Evolutionary conservation across 805 yeast genomes (phyloP).

Genomic region (Maudiozyma serrabonitensis): DNA sequence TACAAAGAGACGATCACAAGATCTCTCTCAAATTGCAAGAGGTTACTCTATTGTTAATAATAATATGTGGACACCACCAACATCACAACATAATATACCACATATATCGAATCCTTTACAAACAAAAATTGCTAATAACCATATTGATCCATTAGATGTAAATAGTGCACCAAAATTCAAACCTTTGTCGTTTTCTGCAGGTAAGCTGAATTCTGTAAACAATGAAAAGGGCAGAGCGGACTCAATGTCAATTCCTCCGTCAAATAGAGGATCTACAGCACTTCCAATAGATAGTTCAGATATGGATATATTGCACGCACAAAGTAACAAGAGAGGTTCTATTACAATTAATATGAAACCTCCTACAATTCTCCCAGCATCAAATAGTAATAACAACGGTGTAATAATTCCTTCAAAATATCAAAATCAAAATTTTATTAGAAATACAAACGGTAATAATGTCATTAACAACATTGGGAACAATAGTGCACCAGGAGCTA

Average conservation of each 20-base stretch:
- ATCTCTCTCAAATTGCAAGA: constrained; percentile 11
- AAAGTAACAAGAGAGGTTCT: constrained; percentile 1
- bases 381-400: not conserved
- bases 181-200: constrained; percentile 15
- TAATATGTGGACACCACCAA: constrained; percentile 17
- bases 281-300: constrained; percentile 19
- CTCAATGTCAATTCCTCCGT: constrained; percentile 3
- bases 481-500: not conserved
- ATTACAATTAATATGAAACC: constrained; percentile 16
- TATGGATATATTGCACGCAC: constrained; percentile 11
- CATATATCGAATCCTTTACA: constrained; percentile 6
- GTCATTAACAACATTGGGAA: not conserved
- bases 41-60: constrained; percentile 24
- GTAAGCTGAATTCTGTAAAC: constrained; percentile 3
- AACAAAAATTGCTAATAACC: constrained; percentile 27
- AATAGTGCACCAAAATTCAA: constrained; percentile 32
- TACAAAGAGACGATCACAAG: constrained; percentile 2
- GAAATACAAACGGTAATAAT: not conserved
- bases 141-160: constrained; percentile 43
- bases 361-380: constrained; percentile 14
- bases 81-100: constrained; percentile 9
- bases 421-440: not conserved
- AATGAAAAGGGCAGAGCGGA: constrained; percentile 7
- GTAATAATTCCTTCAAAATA: not conserved
- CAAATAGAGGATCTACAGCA: constrained; percentile 20